Evolutionary conservation across 148 eudicot genomes (phyloP), one percentile per base, ranked within the genome.

Genomic region (Amaranthus palmeri): DNA sequence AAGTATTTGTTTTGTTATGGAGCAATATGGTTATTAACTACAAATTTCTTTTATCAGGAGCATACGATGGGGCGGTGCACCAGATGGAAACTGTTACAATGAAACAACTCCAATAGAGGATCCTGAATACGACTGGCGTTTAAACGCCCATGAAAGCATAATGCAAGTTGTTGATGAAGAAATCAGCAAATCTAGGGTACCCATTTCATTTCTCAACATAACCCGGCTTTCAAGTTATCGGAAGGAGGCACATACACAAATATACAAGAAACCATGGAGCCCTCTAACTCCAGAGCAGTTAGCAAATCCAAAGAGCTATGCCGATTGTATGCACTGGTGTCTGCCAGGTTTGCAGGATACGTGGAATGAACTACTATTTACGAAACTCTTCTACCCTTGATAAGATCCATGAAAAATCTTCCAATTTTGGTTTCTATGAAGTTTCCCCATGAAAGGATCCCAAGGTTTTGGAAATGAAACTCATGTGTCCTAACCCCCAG

Each of bases 281-380:
- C 96, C 96, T 0, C 63, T 86, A 67, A 89, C 99, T 0, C 88
- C 90, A 0, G 90, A 91, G 76, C 96, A 95, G 81, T 42, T 79
- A 1, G 96, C 96, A 10, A 83, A 95, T 42, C 99, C 99, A 0
- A 78, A 60, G 14, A 91, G 84, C 82, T 95, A 95, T 51, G 92
- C 99, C 0, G 99, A 95, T 45, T 95, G 99, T 64, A 86, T 88
- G 15, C 99, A 91, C 55, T 95, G 97, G 97, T 95, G 99, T 73
- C 48, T 95, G 53, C 99, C 97, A 4, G 98, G 98, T 3, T 81
- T 91, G 2, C 99, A 91, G 72, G 99, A 95, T 73, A 92, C 96
- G 1, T 95, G 99, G 99, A 95, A 95, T 53, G 99, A 95, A 73
- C 89, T 95, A 68, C 77, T 95, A 4, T 91, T 78, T 54, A 86